phyloP scores from a whole-genome alignment of 352 stramenopile species.

The Pythium aphanidermatum region DNA sequence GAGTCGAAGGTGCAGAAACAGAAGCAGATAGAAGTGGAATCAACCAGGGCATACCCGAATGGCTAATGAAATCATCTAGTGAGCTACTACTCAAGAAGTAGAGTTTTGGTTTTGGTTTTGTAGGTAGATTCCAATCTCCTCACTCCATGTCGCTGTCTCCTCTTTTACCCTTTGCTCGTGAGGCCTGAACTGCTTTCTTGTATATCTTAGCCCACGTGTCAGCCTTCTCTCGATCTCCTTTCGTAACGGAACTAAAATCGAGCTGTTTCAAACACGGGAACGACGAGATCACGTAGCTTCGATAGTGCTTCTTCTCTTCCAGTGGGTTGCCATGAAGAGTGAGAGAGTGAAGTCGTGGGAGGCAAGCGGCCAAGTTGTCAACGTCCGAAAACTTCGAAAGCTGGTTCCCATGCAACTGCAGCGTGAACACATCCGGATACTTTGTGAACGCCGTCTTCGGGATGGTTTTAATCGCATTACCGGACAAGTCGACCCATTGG shows the following conservation, averaged over 20 bases:
- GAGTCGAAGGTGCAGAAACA: no score
- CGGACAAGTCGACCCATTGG: slow-evolving; percentile 65
- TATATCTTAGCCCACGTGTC: slow-evolving; percentile 70
- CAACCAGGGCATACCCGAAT: no score
- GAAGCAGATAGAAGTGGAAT: no score
- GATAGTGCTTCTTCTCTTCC: slow-evolving; percentile 85
- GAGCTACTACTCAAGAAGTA: no score
- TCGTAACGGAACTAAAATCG: slow-evolving; percentile 70
- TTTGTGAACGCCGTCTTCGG: slow-evolving; percentile 28
- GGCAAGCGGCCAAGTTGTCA: slow-evolving; percentile 33
- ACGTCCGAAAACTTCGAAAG: slow-evolving; percentile 60
- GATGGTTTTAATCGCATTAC: slow-evolving; percentile 39
- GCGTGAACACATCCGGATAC: slow-evolving; percentile 47
- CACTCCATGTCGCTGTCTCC: background rate
- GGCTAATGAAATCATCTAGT: no score
- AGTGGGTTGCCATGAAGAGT: slow-evolving; percentile 80
- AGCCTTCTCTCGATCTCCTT: slow-evolving; percentile 53
- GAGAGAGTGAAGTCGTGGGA: slow-evolving; percentile 55
- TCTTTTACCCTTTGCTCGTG: slow-evolving; percentile 1
- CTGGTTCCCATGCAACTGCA: slow-evolving; percentile 73
- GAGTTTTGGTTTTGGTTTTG: no score
- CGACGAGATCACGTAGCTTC: slow-evolving; percentile 73
- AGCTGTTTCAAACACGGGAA: slow-evolving; percentile 62
- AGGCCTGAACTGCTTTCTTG: slow-evolving; percentile 28
- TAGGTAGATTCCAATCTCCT: no score